Evolutionary conservation across 441 rosid genomes (phyloP), one percentile per base, ranked within the genome.

Genomic region (Brassica hybrid): DNA sequence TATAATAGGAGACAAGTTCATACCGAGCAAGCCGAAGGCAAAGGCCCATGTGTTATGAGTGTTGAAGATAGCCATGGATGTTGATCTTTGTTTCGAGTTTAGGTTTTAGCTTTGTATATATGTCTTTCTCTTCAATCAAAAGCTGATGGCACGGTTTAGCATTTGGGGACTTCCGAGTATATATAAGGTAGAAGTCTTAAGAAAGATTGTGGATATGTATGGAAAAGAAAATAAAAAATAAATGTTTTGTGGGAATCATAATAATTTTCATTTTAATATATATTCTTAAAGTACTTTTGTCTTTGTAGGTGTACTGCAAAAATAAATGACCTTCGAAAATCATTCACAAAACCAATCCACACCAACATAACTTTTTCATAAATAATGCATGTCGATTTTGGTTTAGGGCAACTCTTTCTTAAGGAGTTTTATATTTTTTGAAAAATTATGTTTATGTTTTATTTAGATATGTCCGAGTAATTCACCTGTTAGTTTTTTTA

Each of bases 1-100:
- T 25, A 32, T 19, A 6, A 14, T 16, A 43, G 10, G 45, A 48
- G 30, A 73, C 3, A 9, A 30, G 48, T 50, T 12, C 16, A 13
- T 79, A 90, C 97, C 96, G 65, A 89, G 86, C 63, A 89, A 48
- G 41, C 93, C 96, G 69, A 85, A 85, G 19, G 66, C 74, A 5
- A 92, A 81, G 69, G 74, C 87, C 83, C 75, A 78, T 5, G 88
- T 84, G 74, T 84, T 76, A 2, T 80, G 74, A 76, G 86, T 79
- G 7, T 84, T 73, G 82, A 86, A 71, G 34, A 84, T 1, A 43
- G 84, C 82, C 92, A 91, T 88, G 34, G 34, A 61, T 59, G 7
- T 32, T 23, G 61, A 54, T 54, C 48, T 75, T n/a, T 11, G 36
- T 59, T 67, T 13, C 0, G 58, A 17, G 54, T 21, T 58, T 12